Evolutionary conservation across 495 filamentous ascomycete species (phyloP).

Genomic region (Choiromyces venosus): DNA sequence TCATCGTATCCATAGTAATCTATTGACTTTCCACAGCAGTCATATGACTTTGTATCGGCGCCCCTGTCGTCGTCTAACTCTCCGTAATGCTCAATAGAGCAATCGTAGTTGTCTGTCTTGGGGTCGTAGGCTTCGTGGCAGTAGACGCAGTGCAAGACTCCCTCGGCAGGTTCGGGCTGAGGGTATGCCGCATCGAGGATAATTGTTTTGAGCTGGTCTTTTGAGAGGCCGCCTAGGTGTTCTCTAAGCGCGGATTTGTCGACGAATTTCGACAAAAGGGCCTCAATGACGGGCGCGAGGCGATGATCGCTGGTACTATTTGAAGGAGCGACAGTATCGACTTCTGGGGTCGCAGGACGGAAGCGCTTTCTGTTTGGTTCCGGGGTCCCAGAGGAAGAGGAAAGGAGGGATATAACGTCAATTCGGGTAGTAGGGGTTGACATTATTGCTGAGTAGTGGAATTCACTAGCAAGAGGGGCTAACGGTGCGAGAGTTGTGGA

Average conservation of each 20-base stretch:
- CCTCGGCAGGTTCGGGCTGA: neutral
- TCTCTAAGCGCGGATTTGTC: neutral
- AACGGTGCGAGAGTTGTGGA: neutral
- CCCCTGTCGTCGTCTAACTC: neutral
- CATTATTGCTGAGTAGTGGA: neutral
- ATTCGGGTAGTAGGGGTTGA: neutral
- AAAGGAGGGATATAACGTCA: neutral
- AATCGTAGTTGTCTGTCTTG: neutral
- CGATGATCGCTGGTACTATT: neutral
- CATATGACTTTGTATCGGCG: neutral
- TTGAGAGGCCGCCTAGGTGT: neutral
- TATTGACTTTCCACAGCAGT: neutral
- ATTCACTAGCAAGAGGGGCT: neutral
- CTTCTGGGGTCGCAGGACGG: neutral
- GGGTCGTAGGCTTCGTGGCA: neutral
- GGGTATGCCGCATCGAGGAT: neutral
- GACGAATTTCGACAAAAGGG: neutral
- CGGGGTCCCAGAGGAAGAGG: neutral
- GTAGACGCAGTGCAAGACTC: neutral
- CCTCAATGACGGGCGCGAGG: neutral
- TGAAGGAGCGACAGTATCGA: neutral
- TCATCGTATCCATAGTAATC: neutral
- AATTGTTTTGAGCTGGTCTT: neutral
- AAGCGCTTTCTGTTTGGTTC: neutral
- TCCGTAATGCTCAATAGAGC: neutral